Conservation (phyloP, 2,329 filamentous ascomycete genomes). For the Botrytis fragariae region DNA sequence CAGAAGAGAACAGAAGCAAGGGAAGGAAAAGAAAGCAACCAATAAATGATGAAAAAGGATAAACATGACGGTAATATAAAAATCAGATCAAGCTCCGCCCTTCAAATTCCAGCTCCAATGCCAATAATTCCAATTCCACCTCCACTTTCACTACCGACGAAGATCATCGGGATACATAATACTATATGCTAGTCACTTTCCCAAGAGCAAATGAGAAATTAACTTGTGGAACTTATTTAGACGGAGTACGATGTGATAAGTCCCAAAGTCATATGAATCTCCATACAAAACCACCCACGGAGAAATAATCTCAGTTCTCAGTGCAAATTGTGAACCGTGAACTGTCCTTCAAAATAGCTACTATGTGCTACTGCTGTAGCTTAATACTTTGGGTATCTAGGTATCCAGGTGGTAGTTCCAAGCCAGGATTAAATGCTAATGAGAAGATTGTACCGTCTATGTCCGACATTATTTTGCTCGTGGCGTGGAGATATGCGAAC, state of each 20-base stretch:
- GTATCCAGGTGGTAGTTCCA: too few species aligned
- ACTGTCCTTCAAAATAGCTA: neutral
- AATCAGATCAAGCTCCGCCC: neutral
- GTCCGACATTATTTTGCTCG: neutral
- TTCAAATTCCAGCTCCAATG: neutral
- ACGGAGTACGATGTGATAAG: neutral
- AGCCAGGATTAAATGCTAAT: neutral
- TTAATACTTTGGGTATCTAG: neutral
- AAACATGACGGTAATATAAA: neutral
- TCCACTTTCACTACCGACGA: neutral
- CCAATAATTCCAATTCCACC: neutral
- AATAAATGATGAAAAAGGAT: neutral
- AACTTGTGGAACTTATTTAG: neutral
- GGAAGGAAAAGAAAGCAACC: neutral
- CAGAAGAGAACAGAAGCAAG: neutral
- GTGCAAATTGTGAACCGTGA: slow-evolving; percentile 1
- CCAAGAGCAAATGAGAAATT: neutral
- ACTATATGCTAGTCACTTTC: neutral
- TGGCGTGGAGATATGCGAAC: neutral
- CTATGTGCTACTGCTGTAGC: neutral
- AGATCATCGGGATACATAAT: neutral
- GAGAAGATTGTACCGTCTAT: neutral
- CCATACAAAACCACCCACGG: neutral
- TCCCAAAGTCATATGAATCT: neutral
- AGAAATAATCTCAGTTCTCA: slow-evolving; percentile 1